These are phyloP conservation scores for Moringa oleifera DNA, from an alignment of 345 rosid species.

Conservation along the genomic window DNA sequence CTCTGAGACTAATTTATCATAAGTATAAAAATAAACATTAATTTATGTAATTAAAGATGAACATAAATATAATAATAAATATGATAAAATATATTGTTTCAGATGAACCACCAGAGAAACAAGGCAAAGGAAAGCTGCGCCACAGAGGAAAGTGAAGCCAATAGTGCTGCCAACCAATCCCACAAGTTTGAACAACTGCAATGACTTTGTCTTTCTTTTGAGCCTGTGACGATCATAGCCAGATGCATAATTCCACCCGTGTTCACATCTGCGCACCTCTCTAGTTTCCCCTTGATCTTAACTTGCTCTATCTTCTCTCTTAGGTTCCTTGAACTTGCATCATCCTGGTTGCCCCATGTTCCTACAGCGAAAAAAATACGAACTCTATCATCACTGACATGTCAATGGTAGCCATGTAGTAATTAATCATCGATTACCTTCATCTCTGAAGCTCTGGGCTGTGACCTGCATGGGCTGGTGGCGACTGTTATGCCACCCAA, in stretches of 20 bases:
- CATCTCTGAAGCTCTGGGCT: conserved; percentile 30
- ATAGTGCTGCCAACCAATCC: conserved; percentile 28
- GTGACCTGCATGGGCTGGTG: conserved; percentile 13
- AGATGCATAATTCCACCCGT: conserved; percentile 43
- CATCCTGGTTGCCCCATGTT: conserved; percentile 25
- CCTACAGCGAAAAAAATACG: conserved; percentile 14
- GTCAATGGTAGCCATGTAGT: no score
- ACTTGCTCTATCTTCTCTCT: conserved; percentile 40
- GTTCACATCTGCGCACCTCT: conserved; percentile 36
- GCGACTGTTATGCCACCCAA: conserved; percentile 7
- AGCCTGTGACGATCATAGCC: conserved; percentile 21
- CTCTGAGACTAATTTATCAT: no score
- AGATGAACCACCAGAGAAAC: conserved; percentile 34
- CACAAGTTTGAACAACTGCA: conserved; percentile 26
- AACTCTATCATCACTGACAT: no score
- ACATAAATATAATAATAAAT: no score
- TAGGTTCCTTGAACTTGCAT: conserved; percentile 36
- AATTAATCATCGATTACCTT: conserved; percentile 24
- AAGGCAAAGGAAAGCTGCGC: conserved; percentile 34
- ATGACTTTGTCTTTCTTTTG: conserved; percentile 16
- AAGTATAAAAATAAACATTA: no score
- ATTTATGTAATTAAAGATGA: no score
- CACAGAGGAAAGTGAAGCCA: conserved; percentile 30
- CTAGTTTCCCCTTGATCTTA: conserved; percentile 44
- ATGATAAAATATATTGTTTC: no score